These are phyloP conservation scores for Rhizopogon salebrosus DNA, from an alignment of 768 basidiomycete species.

Conservation along the genomic window DNA sequence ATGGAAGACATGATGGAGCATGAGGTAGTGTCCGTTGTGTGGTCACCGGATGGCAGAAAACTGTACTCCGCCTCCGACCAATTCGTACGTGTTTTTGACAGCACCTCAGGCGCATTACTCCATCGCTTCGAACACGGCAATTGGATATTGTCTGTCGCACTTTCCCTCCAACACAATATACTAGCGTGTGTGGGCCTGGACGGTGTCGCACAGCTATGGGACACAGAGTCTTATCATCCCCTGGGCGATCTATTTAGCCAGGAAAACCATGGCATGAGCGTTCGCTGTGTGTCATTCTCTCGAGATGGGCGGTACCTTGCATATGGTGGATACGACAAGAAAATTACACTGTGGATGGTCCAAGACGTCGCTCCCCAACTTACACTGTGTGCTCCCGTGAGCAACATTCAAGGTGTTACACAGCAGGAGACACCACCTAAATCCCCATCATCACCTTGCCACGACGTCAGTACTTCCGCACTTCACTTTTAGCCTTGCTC, in stretches of 20 bases:
- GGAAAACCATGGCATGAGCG: background rate
- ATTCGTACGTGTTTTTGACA: background rate
- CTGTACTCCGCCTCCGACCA: background rate
- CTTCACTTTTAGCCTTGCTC: no score
- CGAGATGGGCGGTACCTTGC: background rate
- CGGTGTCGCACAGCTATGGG: background rate
- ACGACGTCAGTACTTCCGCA: no score
- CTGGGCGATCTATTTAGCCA: background rate
- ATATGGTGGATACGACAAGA: background rate
- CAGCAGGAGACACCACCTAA: background rate
- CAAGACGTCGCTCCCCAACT: background rate
- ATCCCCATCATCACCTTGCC: no score
- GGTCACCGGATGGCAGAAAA: background rate
- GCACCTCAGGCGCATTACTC: background rate
- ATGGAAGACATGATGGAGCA: background rate
- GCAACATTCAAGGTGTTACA: no score
- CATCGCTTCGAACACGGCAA: background rate
- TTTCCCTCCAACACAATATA: background rate
- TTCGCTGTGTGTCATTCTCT: no score
- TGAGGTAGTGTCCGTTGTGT: background rate
- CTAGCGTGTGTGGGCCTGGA: background rate
- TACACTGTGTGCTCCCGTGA: no score
- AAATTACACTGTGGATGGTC: no score
- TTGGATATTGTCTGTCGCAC: background rate
- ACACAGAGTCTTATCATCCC: background rate